Percentiles rank a stretch among this genome's conserved stretches.
These are phyloP conservation scores for Tephrocybe rancida DNA, from an alignment of 768 basidiomycete species.

Conservation along the genomic window DNA sequence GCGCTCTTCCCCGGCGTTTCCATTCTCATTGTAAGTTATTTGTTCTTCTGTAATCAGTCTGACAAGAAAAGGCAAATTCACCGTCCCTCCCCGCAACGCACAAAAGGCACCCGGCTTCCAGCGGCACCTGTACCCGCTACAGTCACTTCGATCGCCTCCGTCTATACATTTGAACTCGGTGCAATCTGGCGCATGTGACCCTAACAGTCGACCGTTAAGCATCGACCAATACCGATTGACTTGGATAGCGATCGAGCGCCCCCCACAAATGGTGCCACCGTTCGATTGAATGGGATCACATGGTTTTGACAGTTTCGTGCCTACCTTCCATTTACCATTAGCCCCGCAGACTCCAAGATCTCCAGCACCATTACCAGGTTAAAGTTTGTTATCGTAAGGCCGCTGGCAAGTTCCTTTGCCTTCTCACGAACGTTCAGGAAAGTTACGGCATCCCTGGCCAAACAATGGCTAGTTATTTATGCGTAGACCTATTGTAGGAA, in stretches of 20 bases:
- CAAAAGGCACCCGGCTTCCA: not conserved
- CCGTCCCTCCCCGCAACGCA: not conserved
- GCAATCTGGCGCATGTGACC: slow-evolving; percentile 3
- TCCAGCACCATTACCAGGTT: not conserved
- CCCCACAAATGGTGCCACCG: not conserved
- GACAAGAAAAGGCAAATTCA: not conserved
- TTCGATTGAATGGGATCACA: slow-evolving; percentile 9
- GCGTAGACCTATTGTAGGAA: not conserved
- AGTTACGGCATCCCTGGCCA: slow-evolving; percentile 1
- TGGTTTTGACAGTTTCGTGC: slow-evolving; percentile 10
- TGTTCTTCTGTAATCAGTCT: not conserved
- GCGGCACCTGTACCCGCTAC: not conserved
- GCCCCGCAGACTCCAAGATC: not conserved
- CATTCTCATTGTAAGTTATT: not conserved
- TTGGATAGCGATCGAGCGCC: slow-evolving; percentile 10
- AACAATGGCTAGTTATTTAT: not conserved
- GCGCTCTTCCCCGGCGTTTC: slow-evolving; percentile 8
- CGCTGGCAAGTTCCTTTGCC: not conserved
- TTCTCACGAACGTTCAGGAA: slow-evolving; percentile 10
- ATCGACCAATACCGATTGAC: slow-evolving; percentile 3
- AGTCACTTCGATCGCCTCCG: not conserved
- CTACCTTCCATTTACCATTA: slow-evolving; percentile 7
- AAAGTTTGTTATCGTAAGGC: too few relatives aligned
- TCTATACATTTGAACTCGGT: not conserved
- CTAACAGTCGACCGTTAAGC: not conserved